Evolutionary conservation across 345 rosid genomes (phyloP).

Genomic region (Pugionium cornutum): DNA sequence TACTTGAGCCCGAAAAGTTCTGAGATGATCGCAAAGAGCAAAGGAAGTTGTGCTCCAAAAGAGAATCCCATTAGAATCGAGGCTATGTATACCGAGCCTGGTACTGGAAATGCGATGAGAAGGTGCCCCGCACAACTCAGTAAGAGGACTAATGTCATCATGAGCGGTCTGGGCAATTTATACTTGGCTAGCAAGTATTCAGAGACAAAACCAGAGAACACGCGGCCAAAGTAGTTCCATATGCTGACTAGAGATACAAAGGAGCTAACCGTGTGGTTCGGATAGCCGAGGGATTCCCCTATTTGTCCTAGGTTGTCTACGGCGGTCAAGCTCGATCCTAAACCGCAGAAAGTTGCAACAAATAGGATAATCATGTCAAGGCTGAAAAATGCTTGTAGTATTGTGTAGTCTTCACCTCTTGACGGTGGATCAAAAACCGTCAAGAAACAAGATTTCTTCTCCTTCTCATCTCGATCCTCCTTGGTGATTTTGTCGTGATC

Average conservation of each 20-base stretch:
- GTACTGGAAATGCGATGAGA: slow-evolving; percentile 67
- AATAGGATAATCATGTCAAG: slow-evolving; percentile 68
- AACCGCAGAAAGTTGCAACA: slow-evolving; percentile 65
- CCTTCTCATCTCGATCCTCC: slow-evolving; percentile 21
- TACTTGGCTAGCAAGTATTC: slow-evolving; percentile 58
- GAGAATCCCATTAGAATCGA: slow-evolving; percentile 77
- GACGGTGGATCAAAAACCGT: slow-evolving; percentile 55
- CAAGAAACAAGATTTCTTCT: slow-evolving; percentile 50
- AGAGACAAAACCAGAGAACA: slow-evolving; percentile 79
- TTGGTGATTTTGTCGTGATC: neutral
- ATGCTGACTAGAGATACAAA: slow-evolving; percentile 84
- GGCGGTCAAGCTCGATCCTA: slow-evolving; percentile 79
- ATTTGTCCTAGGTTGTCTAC: slow-evolving; percentile 89
- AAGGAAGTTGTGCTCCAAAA: slow-evolving; percentile 74
- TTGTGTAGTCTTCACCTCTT: slow-evolving; percentile 90
- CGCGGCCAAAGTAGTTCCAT: slow-evolving; percentile 89
- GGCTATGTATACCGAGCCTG: slow-evolving; percentile 70
- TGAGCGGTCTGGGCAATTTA: slow-evolving; percentile 67
- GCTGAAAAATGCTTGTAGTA: slow-evolving; percentile 76
- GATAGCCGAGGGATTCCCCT: slow-evolving; percentile 85
- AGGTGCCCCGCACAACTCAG: slow-evolving; percentile 62
- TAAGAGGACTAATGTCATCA: slow-evolving; percentile 71
- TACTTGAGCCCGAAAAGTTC: slow-evolving; percentile 90
- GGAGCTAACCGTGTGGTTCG: slow-evolving; percentile 53
- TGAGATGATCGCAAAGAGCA: slow-evolving; percentile 74